Percentiles rank a stretch among this genome's conserved stretches.
phyloP scores from a whole-genome alignment of 306 rosid species.

The Prunus campanulata region DNA sequence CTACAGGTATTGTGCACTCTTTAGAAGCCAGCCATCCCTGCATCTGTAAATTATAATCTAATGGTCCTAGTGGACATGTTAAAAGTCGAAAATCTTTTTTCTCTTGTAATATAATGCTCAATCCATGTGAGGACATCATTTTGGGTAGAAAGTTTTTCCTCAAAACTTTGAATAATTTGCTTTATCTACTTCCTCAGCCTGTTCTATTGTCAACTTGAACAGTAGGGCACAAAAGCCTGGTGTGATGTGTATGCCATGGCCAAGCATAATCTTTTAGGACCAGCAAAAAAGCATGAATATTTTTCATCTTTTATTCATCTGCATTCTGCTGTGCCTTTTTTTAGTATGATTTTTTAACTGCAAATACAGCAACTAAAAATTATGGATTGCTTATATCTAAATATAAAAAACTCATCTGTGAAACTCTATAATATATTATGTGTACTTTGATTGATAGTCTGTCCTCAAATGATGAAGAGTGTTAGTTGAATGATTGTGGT shows the following conservation, averaged over 20 bases:
- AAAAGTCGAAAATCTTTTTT: slow-evolving; percentile 28
- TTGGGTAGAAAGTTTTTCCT: slow-evolving; percentile 8
- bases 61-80: slow-evolving; percentile 14
- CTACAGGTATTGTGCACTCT: slow-evolving; percentile 8
- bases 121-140: slow-evolving; percentile 10
- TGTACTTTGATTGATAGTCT: not conserved
- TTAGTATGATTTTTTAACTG: no score
- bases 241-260: slow-evolving; percentile 1
- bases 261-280: not conserved
- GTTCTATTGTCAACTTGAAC: slow-evolving; percentile 26
- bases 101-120: slow-evolving; percentile 32
- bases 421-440: no score
- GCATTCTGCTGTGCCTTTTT: no score
- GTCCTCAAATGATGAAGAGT: not conserved
- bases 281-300: not conserved
- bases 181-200: slow-evolving; percentile 9
- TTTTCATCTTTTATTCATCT: not conserved
- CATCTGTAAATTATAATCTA: slow-evolving; percentile 15
- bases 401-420: no score
- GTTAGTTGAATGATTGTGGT: slow-evolving; percentile 13
- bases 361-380: no score
- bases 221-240: slow-evolving; percentile 8
- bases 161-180: slow-evolving; percentile 15
- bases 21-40: slow-evolving; percentile 19
- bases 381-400: no score